Evolutionary conservation across 1,284 basidiomycete genomes (phyloP), one percentile per base, ranked within the genome.

Genomic region (Leccinum pachyderme): DNA sequence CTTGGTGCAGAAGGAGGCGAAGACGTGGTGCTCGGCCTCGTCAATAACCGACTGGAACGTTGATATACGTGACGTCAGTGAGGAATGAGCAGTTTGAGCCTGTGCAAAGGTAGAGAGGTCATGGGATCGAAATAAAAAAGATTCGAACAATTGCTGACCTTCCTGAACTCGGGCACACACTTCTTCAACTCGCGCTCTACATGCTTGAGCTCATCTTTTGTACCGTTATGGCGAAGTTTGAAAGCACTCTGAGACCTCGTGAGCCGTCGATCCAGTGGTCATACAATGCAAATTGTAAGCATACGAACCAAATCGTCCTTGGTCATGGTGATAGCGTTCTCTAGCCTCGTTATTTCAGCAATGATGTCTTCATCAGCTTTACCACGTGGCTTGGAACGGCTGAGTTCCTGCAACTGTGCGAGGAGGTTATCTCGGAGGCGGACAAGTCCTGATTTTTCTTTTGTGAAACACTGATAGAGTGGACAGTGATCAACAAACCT

Each of bases 301-400:
- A 27, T 54, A 72, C 82, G 56, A 60, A 93, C 93, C 64, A 94
- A 73, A 68, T 98, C 95, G 67, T 98, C 95, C 60, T 81, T 83
- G 2, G 85, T 81, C 3, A 94, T 79, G 1, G 81, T 79, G 7
- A 88, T 76, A 31, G 86, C 81, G 0, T 89, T 84, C 66, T 98
- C 92, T 5, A 95, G 73, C 11, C 92, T 82, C 5, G 83, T 83
- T 58, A 98, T 86, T 62, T 93, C 86, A 22, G 84, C 81, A 11
- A 89, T 75, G 9, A 95, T 75, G 32, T 80, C 81, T 55, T 98
- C 95, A 62, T 97, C 95, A 2, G 83, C 87, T 67, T 89, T 90
- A 5, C 83, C 82, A 28, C 87, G 83, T 1, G 93, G 90, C 71
- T 91, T 93, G 58, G 87, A 83, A 69, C 91, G 91, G 63, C 77